Conservation (phyloP, 169 alveolate genomes). For the Cryptosporidium viatorum region DNA sequence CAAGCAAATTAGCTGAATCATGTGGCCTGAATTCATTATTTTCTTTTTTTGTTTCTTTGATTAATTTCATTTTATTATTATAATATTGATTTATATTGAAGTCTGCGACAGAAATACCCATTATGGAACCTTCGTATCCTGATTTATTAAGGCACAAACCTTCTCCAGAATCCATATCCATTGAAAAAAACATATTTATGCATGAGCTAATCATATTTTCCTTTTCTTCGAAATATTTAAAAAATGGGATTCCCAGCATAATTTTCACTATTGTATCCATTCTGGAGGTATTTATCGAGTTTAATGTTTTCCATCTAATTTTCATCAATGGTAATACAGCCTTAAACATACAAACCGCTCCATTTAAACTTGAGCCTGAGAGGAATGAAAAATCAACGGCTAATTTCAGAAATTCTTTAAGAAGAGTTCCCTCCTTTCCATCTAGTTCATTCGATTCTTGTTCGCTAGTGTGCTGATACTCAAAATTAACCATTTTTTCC, state of each 20-base stretch:
- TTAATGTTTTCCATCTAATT: conserved; percentile 59
- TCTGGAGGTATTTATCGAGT: conserved; percentile 21
- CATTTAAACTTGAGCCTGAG: conserved; percentile 43
- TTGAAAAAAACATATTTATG: conserved; percentile 9
- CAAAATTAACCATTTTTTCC: conserved; percentile 41
- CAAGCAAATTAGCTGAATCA: conserved; percentile 46
- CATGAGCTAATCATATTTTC: conserved; percentile 45
- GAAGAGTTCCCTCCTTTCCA: conserved; percentile 10
- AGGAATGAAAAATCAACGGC: conserved; percentile 70
- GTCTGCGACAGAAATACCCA: conserved; percentile 45
- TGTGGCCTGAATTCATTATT: conserved; percentile 2
- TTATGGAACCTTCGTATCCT: conserved; percentile 19
- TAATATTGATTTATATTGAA: conserved; percentile 26
- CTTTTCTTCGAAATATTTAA: conserved; percentile 53
- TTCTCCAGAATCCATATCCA: conserved; percentile 22
- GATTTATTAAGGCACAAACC: conserved; percentile 24
- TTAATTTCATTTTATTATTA: background rate
- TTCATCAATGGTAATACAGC: conserved; percentile 55
- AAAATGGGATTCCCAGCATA: conserved; percentile 56
- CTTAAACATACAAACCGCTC: conserved; percentile 64
- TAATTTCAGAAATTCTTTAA: conserved; percentile 30
- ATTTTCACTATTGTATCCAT: conserved; percentile 53
- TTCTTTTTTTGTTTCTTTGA: background rate
- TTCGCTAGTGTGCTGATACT: background rate
- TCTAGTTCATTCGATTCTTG: conserved; percentile 6